These are phyloP conservation scores for Diaporthe amygdali DNA, from an alignment of 2,329 filamentous ascomycete species.

Conservation along the genomic window DNA sequence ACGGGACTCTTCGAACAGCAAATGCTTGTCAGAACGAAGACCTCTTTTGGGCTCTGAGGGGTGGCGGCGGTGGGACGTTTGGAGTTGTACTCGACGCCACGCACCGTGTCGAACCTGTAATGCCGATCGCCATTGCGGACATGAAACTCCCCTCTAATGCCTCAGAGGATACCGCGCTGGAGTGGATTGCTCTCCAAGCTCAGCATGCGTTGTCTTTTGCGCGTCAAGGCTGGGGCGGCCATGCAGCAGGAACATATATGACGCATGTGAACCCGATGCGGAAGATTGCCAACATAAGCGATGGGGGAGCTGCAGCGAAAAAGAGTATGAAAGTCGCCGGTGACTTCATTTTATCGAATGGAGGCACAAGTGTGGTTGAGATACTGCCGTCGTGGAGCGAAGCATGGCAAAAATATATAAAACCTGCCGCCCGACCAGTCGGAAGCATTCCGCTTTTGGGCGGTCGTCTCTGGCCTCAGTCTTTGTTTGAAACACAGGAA, in stretches of 20 bases:
- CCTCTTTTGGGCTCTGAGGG: slow-evolving; percentile 54
- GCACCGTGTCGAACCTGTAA: slow-evolving; percentile 2
- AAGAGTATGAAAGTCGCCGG: not conserved
- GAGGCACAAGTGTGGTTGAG: slow-evolving; percentile 4
- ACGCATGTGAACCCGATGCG: slow-evolving; percentile 10
- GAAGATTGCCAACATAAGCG: slow-evolving; percentile 8
- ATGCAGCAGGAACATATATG: slow-evolving; percentile 2
- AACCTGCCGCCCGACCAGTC: not conserved
- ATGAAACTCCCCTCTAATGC: not conserved
- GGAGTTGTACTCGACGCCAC: slow-evolving; percentile 12
- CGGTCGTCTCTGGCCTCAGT: not conserved
- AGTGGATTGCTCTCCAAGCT: slow-evolving; percentile 12
- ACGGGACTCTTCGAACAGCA: slow-evolving; percentile 45
- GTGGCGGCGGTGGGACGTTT: slow-evolving; percentile 39
- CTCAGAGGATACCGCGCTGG: not conserved
- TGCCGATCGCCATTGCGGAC: not conserved
- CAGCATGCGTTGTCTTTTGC: not conserved
- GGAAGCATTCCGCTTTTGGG: not conserved
- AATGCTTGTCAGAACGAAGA: slow-evolving; percentile 46
- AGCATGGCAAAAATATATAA: slow-evolving; percentile 7
- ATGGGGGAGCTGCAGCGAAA: not conserved
- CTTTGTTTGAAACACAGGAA: not conserved
- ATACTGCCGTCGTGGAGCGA: not conserved
- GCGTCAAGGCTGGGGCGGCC: slow-evolving; percentile 10
- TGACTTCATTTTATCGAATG: slow-evolving; percentile 3